phyloP scores from a whole-genome alignment of 208 protist species.

The Trypanosoma conorhini region DNA sequence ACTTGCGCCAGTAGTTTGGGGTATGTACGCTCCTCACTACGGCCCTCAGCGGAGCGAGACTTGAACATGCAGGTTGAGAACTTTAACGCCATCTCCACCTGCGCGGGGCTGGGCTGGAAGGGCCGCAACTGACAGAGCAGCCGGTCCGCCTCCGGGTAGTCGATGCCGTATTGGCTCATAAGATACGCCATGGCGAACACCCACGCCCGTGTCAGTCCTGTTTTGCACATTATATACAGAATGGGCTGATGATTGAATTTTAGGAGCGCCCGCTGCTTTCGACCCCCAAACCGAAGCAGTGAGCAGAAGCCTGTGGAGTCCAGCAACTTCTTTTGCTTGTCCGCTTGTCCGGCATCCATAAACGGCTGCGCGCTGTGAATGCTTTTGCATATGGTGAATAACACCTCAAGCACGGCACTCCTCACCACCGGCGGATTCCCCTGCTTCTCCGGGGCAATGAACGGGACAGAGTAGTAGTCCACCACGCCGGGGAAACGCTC shows the following conservation, averaged over 20 bases:
- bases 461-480: conserved; percentile 8
- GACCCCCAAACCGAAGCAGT: background rate
- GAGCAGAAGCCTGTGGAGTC: background rate
- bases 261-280: background rate
- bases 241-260: background rate
- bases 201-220: conserved; percentile 18
- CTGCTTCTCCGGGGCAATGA: conserved; percentile 14
- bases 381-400: conserved; percentile 11
- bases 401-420: conserved; percentile 6
- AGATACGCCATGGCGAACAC: conserved; percentile 28
- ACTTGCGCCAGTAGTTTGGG: conserved; percentile 17
- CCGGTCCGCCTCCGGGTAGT: conserved; percentile 8
- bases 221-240: conserved; percentile 31
- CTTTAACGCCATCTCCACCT: conserved; percentile 7
- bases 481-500: conserved; percentile 2
- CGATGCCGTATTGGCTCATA: conserved; percentile 20
- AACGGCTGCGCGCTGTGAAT: conserved; percentile 5
- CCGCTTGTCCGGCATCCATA: background rate
- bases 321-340: background rate
- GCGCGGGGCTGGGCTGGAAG: conserved; percentile 11
- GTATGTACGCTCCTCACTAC: conserved; percentile 19
- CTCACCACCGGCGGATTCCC: conserved; percentile 12
- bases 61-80: conserved; percentile 5
- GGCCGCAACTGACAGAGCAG: conserved; percentile 1
- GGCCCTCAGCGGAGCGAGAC: background rate